Conservation (phyloP, 306 rosid species). For the Prosopis cineraria region DNA sequence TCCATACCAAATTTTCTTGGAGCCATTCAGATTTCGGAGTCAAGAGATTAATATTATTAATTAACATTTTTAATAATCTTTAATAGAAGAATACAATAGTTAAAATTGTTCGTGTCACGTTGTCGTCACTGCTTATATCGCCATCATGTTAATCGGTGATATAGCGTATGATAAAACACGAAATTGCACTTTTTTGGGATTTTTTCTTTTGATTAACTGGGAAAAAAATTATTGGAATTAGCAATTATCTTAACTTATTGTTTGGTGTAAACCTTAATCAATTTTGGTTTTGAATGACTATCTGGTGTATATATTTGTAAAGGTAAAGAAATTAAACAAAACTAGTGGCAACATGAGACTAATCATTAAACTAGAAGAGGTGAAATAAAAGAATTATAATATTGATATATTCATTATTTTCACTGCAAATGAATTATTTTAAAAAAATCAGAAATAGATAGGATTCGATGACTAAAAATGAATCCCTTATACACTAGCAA, state of each 20-base stretch:
- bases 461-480: neutral
- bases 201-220: no score
- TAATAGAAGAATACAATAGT: neutral
- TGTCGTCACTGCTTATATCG: neutral
- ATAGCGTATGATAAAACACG: neutral
- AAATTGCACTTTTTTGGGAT: no score
- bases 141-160: neutral
- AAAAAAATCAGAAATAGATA: neutral
- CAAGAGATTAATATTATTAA: neutral
- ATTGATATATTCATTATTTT: neutral
- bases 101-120: neutral
- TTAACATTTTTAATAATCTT: neutral
- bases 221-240: no score
- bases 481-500: no score
- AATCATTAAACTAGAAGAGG: no score
- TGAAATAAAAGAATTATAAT: no score
- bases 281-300: neutral
- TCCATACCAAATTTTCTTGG: conserved; percentile 14
- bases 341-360: neutral
- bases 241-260: no score
- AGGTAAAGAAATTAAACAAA: neutral
- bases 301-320: neutral
- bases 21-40: neutral
- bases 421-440: neutral
- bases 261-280: no score